Evolutionary conservation across 495 filamentous ascomycete genomes (phyloP).

Genomic region (Chaetomidium leptoderma): DNA sequence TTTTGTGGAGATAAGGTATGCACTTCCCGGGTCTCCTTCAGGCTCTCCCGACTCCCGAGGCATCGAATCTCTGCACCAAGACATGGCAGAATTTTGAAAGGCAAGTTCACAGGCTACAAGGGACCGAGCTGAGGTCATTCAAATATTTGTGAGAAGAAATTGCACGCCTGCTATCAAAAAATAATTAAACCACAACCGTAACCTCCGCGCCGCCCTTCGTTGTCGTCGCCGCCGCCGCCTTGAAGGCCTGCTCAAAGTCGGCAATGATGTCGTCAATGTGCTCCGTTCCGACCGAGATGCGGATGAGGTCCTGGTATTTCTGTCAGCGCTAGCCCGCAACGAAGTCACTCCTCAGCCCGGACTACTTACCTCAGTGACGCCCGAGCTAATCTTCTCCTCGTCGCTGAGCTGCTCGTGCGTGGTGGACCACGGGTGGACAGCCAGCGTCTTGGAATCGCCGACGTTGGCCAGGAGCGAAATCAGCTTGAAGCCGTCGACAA

Average conservation of each 20-base stretch:
- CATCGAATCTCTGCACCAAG: too few relatives aligned
- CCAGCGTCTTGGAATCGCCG: constrained; percentile 81
- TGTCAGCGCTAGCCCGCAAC: not conserved
- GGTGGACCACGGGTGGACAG: constrained; percentile 94
- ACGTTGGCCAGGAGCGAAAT: constrained; percentile 87
- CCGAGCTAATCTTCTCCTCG: constrained; percentile 73
- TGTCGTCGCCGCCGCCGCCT: constrained; percentile 34
- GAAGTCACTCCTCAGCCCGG: not conserved
- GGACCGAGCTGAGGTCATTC: too few relatives aligned
- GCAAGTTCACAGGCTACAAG: too few relatives aligned
- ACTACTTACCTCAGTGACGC: constrained; percentile 71
- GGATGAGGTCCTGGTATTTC: constrained; percentile 64
- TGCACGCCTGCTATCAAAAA: constrained; percentile 6
- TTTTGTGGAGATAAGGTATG: too few relatives aligned
- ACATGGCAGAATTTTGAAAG: too few relatives aligned
- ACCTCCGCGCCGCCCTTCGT: constrained; percentile 33
- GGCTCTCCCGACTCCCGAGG: too few relatives aligned
- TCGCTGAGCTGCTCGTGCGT: constrained; percentile 92
- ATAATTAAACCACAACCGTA: constrained; percentile 37
- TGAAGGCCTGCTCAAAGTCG: constrained; percentile 92
- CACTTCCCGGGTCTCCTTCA: too few relatives aligned
- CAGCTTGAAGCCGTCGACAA: constrained; percentile 93
- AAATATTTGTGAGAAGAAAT: not conserved
- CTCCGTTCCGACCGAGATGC: constrained; percentile 94
- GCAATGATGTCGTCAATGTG: constrained; percentile 98